Evolutionary conservation across 1,284 basidiomycete genomes (phyloP).

Genomic region (Malassezia pachydermatis): DNA sequence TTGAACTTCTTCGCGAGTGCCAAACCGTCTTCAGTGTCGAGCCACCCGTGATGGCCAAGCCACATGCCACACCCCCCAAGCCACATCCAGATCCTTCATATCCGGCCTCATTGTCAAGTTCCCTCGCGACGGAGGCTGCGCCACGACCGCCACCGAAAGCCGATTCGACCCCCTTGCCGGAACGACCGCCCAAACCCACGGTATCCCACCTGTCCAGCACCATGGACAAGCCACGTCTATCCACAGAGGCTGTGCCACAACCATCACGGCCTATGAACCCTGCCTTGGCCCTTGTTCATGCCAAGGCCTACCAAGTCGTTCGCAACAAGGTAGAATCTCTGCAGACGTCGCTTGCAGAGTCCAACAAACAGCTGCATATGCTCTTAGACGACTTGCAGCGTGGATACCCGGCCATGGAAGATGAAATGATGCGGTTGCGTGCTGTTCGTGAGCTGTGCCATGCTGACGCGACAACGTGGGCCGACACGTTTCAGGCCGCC

Average conservation of each 20-base stretch:
- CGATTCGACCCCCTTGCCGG: background rate
- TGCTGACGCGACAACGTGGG: slow-evolving; percentile 62
- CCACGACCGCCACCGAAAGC: background rate
- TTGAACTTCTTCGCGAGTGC: slow-evolving; percentile 61
- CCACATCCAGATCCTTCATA: slow-evolving; percentile 49
- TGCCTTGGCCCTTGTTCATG: slow-evolving; percentile 73
- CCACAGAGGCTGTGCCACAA: slow-evolving; percentile 45
- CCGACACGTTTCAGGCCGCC: slow-evolving; percentile 57
- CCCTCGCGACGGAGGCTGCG: slow-evolving; percentile 14
- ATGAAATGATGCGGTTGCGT: slow-evolving; percentile 88
- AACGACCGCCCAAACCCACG: background rate
- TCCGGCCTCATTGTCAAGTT: slow-evolving; percentile 25
- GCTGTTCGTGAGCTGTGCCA: slow-evolving; percentile 87
- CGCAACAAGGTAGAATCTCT: slow-evolving; percentile 61
- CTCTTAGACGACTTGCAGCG: slow-evolving; percentile 72
- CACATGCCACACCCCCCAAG: too few relatives aligned
- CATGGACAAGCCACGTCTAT: background rate
- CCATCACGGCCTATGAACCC: slow-evolving; percentile 69
- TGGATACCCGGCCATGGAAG: slow-evolving; percentile 80
- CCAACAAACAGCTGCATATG: slow-evolving; percentile 65
- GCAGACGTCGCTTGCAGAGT: slow-evolving; percentile 58
- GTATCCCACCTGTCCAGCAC: background rate
- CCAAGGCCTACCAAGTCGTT: slow-evolving; percentile 66
- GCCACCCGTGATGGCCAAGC: slow-evolving; percentile 84
- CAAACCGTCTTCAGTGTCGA: slow-evolving; percentile 69